Conservation (phyloP, 257 asterid species). For the Leonotis leonurus region DNA sequence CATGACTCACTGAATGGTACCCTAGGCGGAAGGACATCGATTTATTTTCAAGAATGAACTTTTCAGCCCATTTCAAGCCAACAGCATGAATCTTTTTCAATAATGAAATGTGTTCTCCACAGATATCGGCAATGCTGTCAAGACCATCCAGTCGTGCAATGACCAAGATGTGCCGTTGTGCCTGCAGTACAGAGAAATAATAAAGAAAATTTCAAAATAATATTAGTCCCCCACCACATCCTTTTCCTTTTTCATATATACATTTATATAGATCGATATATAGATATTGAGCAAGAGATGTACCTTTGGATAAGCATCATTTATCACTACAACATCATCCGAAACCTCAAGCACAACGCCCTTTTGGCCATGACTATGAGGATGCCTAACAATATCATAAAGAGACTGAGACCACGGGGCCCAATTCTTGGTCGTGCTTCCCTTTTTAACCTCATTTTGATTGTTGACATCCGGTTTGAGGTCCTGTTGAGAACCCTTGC, state of each 20-base stretch:
- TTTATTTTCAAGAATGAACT: slow-evolving; percentile 41
- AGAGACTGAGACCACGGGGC: slow-evolving; percentile 66
- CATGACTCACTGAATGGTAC: slow-evolving; percentile 68
- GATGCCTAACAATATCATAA: slow-evolving; percentile 65
- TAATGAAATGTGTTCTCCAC: slow-evolving; percentile 47
- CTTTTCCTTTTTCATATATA: neutral
- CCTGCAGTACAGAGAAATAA: slow-evolving; percentile 38
- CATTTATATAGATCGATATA: neutral
- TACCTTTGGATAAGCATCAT: slow-evolving; percentile 95
- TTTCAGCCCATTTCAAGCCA: slow-evolving; percentile 74
- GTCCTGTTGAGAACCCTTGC: slow-evolving; percentile 31
- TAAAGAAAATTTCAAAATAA: neutral
- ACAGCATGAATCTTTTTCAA: slow-evolving; percentile 61
- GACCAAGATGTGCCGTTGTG: slow-evolving; percentile 64
- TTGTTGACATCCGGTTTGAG: slow-evolving; percentile 23
- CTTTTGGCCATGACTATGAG: slow-evolving; percentile 36
- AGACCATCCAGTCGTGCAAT: slow-evolving; percentile 68
- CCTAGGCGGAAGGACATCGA: slow-evolving; percentile 77
- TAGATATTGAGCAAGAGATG: slow-evolving; percentile 14
- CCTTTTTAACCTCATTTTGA: slow-evolving; percentile 19
- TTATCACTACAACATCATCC: slow-evolving; percentile 64
- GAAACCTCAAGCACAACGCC: slow-evolving; percentile 43
- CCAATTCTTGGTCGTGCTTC: slow-evolving; percentile 38
- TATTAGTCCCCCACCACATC: neutral
- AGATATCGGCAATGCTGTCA: slow-evolving; percentile 60